A percentile compares a stretch with the other conserved stretches of the same genome.
phyloP scores from a whole-genome alignment of 257 asterid genomes.

The Eustoma russellianum region DNA sequence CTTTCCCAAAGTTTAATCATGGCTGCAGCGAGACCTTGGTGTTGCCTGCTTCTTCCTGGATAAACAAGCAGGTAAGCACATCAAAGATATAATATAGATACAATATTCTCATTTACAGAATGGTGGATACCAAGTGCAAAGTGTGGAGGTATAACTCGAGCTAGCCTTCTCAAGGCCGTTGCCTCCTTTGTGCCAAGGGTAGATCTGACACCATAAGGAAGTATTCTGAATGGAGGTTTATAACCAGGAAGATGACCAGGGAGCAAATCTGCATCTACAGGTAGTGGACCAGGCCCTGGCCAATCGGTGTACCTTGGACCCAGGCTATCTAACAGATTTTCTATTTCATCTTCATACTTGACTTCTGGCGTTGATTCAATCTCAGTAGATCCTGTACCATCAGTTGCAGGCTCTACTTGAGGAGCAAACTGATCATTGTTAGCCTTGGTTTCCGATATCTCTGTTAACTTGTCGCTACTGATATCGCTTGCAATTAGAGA shows the following conservation, averaged over 20 bases:
- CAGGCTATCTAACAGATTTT: slow-evolving; percentile 52
- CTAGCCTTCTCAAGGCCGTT: slow-evolving; percentile 78
- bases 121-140: slow-evolving; percentile 68
- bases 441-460: slow-evolving; percentile 19
- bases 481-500: slow-evolving; percentile 16
- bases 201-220: slow-evolving; percentile 86
- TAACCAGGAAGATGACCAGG: slow-evolving; percentile 60
- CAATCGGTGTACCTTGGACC: slow-evolving; percentile 91
- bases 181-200: slow-evolving; percentile 61
- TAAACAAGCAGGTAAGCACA: slow-evolving; percentile 3
- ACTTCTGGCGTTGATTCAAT: slow-evolving; percentile 38
- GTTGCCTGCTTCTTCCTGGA: slow-evolving; percentile 97
- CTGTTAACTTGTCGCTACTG: slow-evolving; percentile 20
- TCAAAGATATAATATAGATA: neutral
- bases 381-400: slow-evolving; percentile 15
- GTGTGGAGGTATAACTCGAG: slow-evolving; percentile 86
- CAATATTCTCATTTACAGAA: slow-evolving; percentile 6
- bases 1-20: slow-evolving; percentile 91
- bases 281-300: slow-evolving; percentile 89
- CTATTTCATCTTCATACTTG: slow-evolving; percentile 73
- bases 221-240: slow-evolving; percentile 77
- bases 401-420: slow-evolving; percentile 19
- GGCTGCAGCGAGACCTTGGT: slow-evolving; percentile 89
- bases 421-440: slow-evolving; percentile 15
- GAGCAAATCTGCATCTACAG: slow-evolving; percentile 95